Evolutionary conservation across 192 early-diverging fungal species (phyloP), one percentile per base, ranked within the genome.

Genomic region (Umbelopsis sp.): DNA sequence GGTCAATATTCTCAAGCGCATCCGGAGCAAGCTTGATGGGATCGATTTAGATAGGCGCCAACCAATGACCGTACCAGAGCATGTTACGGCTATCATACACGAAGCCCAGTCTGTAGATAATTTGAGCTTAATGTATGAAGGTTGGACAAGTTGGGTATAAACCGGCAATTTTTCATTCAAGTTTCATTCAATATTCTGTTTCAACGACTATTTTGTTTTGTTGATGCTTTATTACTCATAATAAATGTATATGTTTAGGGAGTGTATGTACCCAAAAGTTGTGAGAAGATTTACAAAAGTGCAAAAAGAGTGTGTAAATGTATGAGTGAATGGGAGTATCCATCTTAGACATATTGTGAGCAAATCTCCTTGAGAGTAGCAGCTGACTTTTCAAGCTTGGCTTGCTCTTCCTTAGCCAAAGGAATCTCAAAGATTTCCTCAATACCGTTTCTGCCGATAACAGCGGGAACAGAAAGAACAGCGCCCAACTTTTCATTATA

Each of bases 81-180:
- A 91, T 68, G 90, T 91, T 5, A 85, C 87, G 3, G 75, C 72
- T 27, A 76, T 93, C 7, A 89, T 95, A 44, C 72, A 84, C 23
- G 80, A 92, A 68, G 93, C 94, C 4, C 87, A 74, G 1, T 82
- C 83, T 71, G 72, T 79, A 5, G 86, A 92, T 66, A 91, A 91
- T 72, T 76, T 95, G 10, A 81, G 88, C n/a, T 69, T 81, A 20
- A 93, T 95, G 92, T 95, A 92, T 69, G 93, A 95, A 78, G 94
- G 94, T 2, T 95, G 94, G 94, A 95, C 92, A 65, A 82, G 85
- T 22, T 95, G 94, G 94, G 87, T 95, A 25, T 95, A 85, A 75
- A 25, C 46, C 10, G 23, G 4, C 7, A 22, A 50, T 22, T 3
- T 30, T 30, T 30, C 27, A 30, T 30, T 30, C 27, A 30, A 30